Evolutionary conservation across 192 early-diverging fungal genomes (phyloP).

Genomic region (Coemansia sp.): DNA sequence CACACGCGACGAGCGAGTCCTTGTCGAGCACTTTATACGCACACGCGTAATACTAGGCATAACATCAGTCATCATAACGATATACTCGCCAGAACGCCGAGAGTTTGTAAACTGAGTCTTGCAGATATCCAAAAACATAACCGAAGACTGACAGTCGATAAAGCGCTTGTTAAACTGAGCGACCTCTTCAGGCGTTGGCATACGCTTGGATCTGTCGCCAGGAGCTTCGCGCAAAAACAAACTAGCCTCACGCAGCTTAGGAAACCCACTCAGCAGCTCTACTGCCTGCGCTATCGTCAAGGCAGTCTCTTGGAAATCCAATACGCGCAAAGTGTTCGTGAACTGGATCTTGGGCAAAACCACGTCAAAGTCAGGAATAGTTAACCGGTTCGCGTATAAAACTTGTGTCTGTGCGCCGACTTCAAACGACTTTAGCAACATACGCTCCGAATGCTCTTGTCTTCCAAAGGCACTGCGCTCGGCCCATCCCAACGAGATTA

Average conservation of each 20-base stretch:
- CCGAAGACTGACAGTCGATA: conserved; percentile 5
- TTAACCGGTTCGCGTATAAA: neutral
- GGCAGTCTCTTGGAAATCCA: conserved; percentile 9
- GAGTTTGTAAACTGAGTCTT: neutral
- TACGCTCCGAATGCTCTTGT: neutral
- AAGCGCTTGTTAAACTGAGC: conserved; percentile 11
- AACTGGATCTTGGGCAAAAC: neutral
- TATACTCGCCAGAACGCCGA: conserved; percentile 16
- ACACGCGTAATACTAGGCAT: conserved; percentile 12
- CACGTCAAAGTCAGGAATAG: neutral
- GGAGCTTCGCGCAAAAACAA: conserved; percentile 1
- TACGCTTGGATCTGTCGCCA: neutral
- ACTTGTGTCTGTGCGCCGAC: conserved; percentile 3
- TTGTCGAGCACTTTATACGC: neutral
- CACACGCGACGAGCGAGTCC: neutral
- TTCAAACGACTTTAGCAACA: conserved; percentile 5
- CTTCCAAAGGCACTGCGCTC: neutral
- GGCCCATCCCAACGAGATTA: conserved; percentile 12
- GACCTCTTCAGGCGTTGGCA: neutral
- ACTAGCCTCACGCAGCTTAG: neutral
- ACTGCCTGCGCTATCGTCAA: conserved; percentile 3
- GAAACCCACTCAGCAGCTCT: conserved; percentile 5
- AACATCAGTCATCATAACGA: conserved; percentile 22
- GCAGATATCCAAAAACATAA: conserved; percentile 7
- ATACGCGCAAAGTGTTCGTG: neutral